Evolutionary conservation across 805 yeast species (phyloP), one percentile per base, ranked within the genome.

Genomic region (Huiozyma naganishii): DNA sequence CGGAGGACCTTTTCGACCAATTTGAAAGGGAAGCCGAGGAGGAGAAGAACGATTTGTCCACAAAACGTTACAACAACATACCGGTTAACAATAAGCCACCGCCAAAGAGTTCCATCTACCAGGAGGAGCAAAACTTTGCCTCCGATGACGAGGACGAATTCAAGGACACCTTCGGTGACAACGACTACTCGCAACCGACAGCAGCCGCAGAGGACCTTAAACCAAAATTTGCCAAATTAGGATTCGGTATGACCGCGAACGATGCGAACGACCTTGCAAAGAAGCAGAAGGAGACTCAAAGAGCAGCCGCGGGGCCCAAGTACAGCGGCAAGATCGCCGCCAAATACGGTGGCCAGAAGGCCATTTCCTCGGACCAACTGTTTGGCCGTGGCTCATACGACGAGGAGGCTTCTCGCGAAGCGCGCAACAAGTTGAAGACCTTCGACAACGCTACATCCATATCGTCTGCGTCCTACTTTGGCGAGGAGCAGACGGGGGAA

Each of bases 281-380:
- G 47, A 55, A 67, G 49, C 65, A 62, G 34, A 66, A 67, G 48
- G 64, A 59, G 41, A 48, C 61, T 45, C 57, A 49, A 35, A 57
- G 56, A 49, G 69, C 72, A 37, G 76, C 76, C 29, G 65, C 75
- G 34, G 80, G 76, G 37, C 76, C 74, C 43, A 71, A 72, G 52
- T 83, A 83, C 60, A 78, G 87, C 1, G 92, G 92, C 33, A 80
- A 80, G 51, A 83, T 83, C 29, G 78, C 76, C 34, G 71, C 69
- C 56, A 85, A 87, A 67, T 92, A 75, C 60, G 97, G 97, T 45
- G 69, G 68, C 36, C 96, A 89, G 62, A 90, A 86, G 73, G 95
- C 89, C 40, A 92, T 92, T 50, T 92, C 97, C 0, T 89, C 97
- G 1, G 97, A 92, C 65, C 94, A 89, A 67, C 78, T 76, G 57